Base-by-base conservation (phyloP, 345 rosid species). In the Salix suchowensis region DNA sequence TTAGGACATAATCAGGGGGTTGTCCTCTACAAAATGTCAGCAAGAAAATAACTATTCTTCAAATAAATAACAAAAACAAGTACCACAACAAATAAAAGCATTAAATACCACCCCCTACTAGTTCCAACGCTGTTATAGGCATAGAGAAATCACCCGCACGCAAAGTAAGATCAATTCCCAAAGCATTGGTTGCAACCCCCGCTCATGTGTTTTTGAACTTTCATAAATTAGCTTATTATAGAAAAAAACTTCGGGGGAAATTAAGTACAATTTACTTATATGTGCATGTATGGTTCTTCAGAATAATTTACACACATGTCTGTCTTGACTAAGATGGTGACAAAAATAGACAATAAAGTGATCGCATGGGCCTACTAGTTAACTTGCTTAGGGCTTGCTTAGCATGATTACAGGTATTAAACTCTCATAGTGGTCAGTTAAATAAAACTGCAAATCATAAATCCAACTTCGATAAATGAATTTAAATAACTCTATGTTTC, bases 1-100 rank as follows among this genome's bases (percentile, higher is more conserved):
- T 91, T 71, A 96, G 91, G 65, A 94, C 79, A 84, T 91, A 91
- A 85, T 94, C 99, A 75, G 99, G 98, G 79, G 99, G 99, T 80
- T 96, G 97, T 72, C 82, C 89, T 79, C 99, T 96, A 86, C 85
- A 86, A 73, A 62, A 85, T 84, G 68, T 82, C 72, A 79, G 80
- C 54, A 84, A 9, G 28, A 10, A 40, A 55, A n/a, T 55, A 55
- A 64, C 18, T 64, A 64, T 26, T 28, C 37, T 64, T 64, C 7
- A 64, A 26, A 64, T 18, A 14, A 37, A 36, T 18, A 68, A 30
- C 4, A 13, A 68, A 68, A 3, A 18, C 24, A 23, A 68, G 7
- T 40, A 19, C 21, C 4, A 68, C 23, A 40, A 64, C 34, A 32
- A 30, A 64, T 28, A 7, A 23, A 55, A n/a, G 62, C 14, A 55